Evolutionary conservation across 495 filamentous ascomycete species (phyloP).

Genomic region (Talaromyces borbonicus): DNA sequence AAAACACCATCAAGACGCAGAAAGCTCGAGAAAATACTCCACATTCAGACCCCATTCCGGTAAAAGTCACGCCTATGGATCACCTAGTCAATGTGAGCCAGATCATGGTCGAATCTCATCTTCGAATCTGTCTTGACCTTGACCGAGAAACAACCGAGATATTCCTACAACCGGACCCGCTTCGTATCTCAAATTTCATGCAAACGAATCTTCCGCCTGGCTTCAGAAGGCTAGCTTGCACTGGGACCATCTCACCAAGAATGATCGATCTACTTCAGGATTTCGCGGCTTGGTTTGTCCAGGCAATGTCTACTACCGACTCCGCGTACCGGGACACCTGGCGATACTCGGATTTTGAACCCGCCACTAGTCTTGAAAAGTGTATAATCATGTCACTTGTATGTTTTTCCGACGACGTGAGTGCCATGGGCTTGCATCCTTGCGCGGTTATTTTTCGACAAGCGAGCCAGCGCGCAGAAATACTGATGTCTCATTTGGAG

Average conservation of each 20-base stretch:
- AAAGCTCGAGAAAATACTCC: not conserved
- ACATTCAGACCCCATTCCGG: not conserved
- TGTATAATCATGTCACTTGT: not conserved
- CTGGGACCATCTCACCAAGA: not conserved
- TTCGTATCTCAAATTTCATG: too few relatives aligned
- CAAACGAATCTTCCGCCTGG: not conserved
- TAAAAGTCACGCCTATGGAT: not conserved
- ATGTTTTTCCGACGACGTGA: not conserved
- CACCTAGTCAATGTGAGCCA: not conserved
- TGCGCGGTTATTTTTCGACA: not conserved
- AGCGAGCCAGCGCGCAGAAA: not conserved
- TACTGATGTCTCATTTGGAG: not conserved
- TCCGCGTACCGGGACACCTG: not conserved
- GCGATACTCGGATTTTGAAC: not conserved
- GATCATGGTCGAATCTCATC: not conserved
- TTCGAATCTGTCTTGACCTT: not conserved
- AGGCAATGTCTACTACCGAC: not conserved
- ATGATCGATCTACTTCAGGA: not conserved
- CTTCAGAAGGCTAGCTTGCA: not conserved
- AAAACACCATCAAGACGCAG: not conserved
- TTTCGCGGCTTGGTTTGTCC: not conserved
- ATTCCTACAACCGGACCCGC: too few relatives aligned
- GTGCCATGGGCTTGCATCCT: not conserved
- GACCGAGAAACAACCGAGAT: too few relatives aligned
- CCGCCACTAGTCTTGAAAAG: not conserved